These are phyloP conservation scores for Setaria italica DNA, from an alignment of 202 grass and related monocot genomes.

Conservation along the genomic window DNA sequence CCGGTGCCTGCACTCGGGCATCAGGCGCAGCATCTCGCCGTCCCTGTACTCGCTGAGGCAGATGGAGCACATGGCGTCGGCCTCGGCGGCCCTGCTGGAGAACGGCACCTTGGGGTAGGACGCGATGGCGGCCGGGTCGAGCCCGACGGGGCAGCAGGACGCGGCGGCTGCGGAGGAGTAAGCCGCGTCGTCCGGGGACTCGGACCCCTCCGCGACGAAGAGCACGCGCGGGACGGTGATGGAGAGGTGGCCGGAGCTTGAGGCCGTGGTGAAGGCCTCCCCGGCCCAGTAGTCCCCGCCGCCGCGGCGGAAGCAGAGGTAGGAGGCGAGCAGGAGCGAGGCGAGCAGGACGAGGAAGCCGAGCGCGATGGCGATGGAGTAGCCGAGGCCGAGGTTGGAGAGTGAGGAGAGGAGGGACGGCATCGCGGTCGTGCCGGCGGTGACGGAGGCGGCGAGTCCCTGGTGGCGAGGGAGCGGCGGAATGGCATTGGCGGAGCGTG, in stretches of 20 bases:
- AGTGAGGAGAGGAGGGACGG: constrained; percentile 57
- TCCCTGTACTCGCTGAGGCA: constrained; percentile 77
- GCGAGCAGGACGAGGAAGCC: constrained; percentile 73
- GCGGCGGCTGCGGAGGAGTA: constrained; percentile 48
- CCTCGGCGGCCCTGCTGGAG: constrained; percentile 44
- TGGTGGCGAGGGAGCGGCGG: constrained; percentile 18
- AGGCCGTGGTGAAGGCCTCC: constrained; percentile 38
- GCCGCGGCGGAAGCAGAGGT: constrained; percentile 58
- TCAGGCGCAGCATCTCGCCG: constrained; percentile 70
- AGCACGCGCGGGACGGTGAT: constrained; percentile 72
- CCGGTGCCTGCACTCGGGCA: constrained; percentile 77
- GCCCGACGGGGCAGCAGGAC: constrained; percentile 47
- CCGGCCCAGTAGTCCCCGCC: constrained; percentile 30
- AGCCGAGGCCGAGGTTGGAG: constrained; percentile 67
- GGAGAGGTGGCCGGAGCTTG: constrained; percentile 60
- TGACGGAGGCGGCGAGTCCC: constrained; percentile 23
- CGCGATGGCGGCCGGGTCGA: constrained; percentile 59
- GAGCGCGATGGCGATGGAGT: constrained; percentile 75
- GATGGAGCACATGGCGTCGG: constrained; percentile 63
- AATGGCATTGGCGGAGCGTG: constrained; percentile 55
- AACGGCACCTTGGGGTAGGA: constrained; percentile 69
- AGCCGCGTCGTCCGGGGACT: constrained; percentile 53
- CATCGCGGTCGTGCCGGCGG: constrained; percentile 32
- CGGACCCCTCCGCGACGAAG: constrained; percentile 72
- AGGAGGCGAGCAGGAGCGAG: constrained; percentile 65